Conservation (phyloP, 768 basidiomycete species). For the Dentipellis sp. region DNA sequence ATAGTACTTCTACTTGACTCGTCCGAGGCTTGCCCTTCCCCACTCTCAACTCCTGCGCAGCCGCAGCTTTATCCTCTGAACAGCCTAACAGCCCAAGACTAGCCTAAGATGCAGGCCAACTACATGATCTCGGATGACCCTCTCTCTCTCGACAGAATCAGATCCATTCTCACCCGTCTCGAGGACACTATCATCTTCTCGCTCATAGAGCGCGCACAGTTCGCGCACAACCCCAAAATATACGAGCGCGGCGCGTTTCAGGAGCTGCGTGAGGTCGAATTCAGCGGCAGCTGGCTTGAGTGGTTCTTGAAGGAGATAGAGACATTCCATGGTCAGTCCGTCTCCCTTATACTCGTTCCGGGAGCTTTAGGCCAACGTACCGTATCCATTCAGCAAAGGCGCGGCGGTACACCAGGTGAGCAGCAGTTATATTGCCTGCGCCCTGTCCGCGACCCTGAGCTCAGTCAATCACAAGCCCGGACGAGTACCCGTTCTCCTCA, state of each 20-base stretch:
- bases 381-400: conserved; percentile 75
- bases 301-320: conserved; percentile 98
- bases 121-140: conserved; percentile 66
- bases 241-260: conserved; percentile 75
- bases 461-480: conserved; percentile 58
- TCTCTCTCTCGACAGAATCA: conserved; percentile 80
- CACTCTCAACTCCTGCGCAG: too few relatives aligned
- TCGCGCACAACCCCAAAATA: conserved; percentile 86
- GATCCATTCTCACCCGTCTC: conserved; percentile 77
- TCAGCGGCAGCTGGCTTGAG: conserved; percentile 86
- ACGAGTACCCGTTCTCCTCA: conserved; percentile 86
- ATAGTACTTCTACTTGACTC: too few relatives aligned
- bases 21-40: too few relatives aligned
- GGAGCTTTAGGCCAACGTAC: background rate
- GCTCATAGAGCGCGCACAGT: conserved; percentile 95
- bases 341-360: background rate
- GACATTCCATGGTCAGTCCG: conserved; percentile 77
- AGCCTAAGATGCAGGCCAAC: conserved; percentile 33
- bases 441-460: background rate
- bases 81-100: background rate
- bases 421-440: background rate
- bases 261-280: conserved; percentile 65
- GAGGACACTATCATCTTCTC: conserved; percentile 99
- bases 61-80: too few relatives aligned
- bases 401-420: conserved; percentile 85